Base-by-base conservation (phyloP, 1,284 basidiomycete genomes). In the Melampsora americana region DNA sequence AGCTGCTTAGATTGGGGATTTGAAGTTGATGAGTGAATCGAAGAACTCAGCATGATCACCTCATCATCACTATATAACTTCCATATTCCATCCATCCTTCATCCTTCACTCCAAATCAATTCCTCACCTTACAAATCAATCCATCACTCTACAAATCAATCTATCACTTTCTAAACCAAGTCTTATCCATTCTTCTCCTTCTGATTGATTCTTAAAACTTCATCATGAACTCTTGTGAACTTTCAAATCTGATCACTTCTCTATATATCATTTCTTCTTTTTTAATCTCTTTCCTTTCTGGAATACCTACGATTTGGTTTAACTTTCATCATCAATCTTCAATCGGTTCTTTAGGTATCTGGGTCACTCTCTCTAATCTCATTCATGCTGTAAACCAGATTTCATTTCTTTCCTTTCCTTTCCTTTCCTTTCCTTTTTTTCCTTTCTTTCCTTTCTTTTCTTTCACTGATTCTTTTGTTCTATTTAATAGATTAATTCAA, bases 301-400 rank as follows among this genome's bases (percentile, higher is more conserved):
- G 28, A n/a, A 44, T 73, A 23, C 71, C 71, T 16, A 73, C 71
- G 42, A 23, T 50, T 16, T 73, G 71, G 71, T 73, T 73, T 61
- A 73, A 66, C 14, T 59, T 66, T 60, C 71, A 73, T 60, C 50
- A 50, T 32, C 71, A 74, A 11, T 74, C 71, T 26, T 62, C 64
- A 23, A 44, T 50, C 32, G 71, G 46, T 56, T 74, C 64, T 20
- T 39, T 74, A 30, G 71, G 71, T 12, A 32, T 74, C 28, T 74
- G 71, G 71, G 65, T 74, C 2, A 66, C 71, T 32, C 16, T 74
- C 26, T 48, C 71, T 32, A 66, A 46, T 26, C 39, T 74, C 26
- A 64, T 74, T 26, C 71, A 74, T 67, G 71, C 48, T 5, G 71
- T 74, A 44, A 66, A 64, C 35, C 16, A 2, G 61, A 2, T 62